Percentiles rank a stretch among this genome's conserved stretches.
These are phyloP conservation scores for Leptodontidium sp. DNA, from an alignment of 2,329 filamentous ascomycete genomes.

Conservation along the genomic window DNA sequence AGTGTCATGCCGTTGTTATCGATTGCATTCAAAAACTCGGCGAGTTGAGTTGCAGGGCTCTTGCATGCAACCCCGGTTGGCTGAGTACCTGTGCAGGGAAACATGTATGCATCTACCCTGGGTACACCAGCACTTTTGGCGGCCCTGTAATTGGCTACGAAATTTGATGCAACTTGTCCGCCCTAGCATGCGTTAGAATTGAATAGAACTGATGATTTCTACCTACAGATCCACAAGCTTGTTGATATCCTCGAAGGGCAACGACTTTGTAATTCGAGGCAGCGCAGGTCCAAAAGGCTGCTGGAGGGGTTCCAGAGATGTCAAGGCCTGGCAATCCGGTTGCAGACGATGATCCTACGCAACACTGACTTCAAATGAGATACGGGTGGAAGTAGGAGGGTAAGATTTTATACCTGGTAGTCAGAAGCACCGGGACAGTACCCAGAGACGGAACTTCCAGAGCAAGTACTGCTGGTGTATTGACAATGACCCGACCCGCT, in stretches of 20 bases:
- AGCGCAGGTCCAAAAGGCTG: constrained; percentile 21
- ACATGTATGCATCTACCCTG: constrained; percentile 19
- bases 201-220: neutral
- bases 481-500: constrained; percentile 11
- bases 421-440: constrained; percentile 10
- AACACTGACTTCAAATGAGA: neutral
- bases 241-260: constrained; percentile 12
- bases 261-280: constrained; percentile 12
- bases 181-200: constrained; percentile 3
- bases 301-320: constrained; percentile 12
- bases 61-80: constrained; percentile 17
- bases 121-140: constrained; percentile 12
- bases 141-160: constrained; percentile 14
- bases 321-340: constrained; percentile 6
- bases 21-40: constrained; percentile 10
- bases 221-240: constrained; percentile 15
- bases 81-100: constrained; percentile 15
- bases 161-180: constrained; percentile 12
- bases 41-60: constrained; percentile 15
- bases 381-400: neutral
- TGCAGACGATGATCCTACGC: constrained; percentile 6
- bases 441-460: neutral
- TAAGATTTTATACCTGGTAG: constrained; percentile 5
- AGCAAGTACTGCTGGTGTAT: constrained; percentile 19
- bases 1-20: constrained; percentile 13